Base-by-base conservation (phyloP, 2,329 filamentous ascomycete genomes). In the Phyllosticta capitalensis region DNA sequence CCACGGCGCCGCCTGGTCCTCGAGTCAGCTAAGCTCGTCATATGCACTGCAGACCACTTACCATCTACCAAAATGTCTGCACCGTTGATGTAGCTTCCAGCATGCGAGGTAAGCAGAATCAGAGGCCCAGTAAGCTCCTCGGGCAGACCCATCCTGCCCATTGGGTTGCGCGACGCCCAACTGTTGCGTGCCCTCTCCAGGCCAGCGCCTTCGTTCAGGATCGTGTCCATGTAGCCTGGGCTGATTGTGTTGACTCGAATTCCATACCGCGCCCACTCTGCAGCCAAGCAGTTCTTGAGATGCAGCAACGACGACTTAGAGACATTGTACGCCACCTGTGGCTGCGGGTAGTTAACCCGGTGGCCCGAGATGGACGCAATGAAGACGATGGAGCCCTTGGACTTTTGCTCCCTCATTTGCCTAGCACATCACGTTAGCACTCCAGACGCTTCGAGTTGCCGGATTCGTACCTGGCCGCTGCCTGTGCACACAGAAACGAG, bases 171-270 rank as follows among this genome's bases (percentile, higher is more conserved):
- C 33, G 72, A 73, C 21, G 76, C 76, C 86, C 86, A 89, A 1
- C 79, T 75, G 28, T 73, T 73, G 60, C 81, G 75, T 45, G 79
- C 78, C 45, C 76, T 75, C 10, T 77, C 77, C 53, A 89, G 68
- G 0, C 81, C 82, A 7, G 80, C 78, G 0, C 85, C 85, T 61
- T 84, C 84, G 66, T 90, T 91, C 54, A 91, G 72, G 12, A 89
- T 81, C 0, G 87, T 90, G 66, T 89, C 87, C 83, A 90, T 89
- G 65, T 91, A 91, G 0, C 88, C 88, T 0, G 88, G 88, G 48
- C 80, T 84, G 52, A 92, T 78, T 19, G 78, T 82, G 65, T 92
- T 91, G 5, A 88, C 84, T 2, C 85, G 74, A 62, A 92, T 88
- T 0, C 88, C 88, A 67, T 86, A 80, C 1, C 76, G 72, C 0